Evolutionary conservation across 176 grass and related monocot genomes (phyloP).

Genomic region (Olyra latifolia): DNA sequence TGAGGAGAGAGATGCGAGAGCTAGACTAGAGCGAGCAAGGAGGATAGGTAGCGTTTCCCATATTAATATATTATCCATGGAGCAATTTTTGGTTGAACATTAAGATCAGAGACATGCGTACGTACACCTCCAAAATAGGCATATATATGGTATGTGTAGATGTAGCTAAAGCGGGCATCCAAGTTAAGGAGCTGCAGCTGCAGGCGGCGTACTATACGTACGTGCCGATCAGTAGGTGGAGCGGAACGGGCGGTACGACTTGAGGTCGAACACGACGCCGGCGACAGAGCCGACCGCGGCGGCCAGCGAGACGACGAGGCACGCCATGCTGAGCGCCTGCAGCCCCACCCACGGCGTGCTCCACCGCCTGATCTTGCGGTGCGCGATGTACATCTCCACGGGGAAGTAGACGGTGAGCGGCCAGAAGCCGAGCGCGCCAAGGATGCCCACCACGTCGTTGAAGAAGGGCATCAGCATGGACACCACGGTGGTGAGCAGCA

Average conservation of each 20-base stretch:
- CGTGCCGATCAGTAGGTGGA: constrained; percentile 30
- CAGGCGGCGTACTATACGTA: too few species aligned
- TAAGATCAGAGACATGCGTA: too few species aligned
- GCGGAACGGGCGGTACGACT: constrained; percentile 42
- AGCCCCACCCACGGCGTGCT: constrained; percentile 28
- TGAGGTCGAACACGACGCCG: constrained; percentile 44
- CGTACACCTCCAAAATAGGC: too few species aligned
- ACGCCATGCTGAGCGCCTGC: constrained; percentile 41
- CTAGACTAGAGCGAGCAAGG: too few species aligned
- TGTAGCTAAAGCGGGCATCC: too few species aligned
- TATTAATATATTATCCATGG: too few species aligned
- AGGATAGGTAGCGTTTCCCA: too few species aligned
- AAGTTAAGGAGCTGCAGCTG: too few species aligned
- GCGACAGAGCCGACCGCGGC: constrained; percentile 54
- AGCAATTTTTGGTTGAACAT: too few species aligned
- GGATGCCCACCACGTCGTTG: constrained; percentile 54
- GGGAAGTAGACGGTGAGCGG: constrained; percentile 96
- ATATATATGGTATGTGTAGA: too few species aligned
- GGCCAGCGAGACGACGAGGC: constrained; percentile 40
- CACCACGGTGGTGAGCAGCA: constrained; percentile 43
- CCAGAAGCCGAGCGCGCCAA: constrained; percentile 90
- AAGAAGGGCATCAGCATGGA: constrained; percentile 63
- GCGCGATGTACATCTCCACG: constrained; percentile 54
- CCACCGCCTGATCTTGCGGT: constrained; percentile 43
- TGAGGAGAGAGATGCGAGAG: too few species aligned